These are phyloP conservation scores for Pleurozium schreberi DNA, from an alignment of 225 moss, liverwort and hornwort species.

Conservation along the genomic window DNA sequence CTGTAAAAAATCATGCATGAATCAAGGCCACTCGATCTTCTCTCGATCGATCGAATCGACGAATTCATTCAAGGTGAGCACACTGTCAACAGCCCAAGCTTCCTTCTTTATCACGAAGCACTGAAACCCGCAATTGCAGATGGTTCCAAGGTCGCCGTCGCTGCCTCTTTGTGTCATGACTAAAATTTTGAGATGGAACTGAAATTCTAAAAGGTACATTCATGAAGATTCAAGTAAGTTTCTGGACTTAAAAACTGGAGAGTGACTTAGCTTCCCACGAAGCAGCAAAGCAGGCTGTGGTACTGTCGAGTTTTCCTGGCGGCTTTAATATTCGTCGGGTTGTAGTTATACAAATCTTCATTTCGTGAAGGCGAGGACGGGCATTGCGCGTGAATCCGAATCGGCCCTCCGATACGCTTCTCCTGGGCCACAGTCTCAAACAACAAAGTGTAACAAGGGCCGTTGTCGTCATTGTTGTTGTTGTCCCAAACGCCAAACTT, in stretches of 20 bases:
- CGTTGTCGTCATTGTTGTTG: conserved; percentile 9
- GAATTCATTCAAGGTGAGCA: background rate
- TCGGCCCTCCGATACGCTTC: conserved; percentile 36
- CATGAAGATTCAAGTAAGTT: background rate
- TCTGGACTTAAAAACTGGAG: no score
- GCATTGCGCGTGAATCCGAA: conserved; percentile 6
- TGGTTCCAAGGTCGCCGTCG: background rate
- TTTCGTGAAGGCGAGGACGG: background rate
- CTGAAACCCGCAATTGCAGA: background rate
- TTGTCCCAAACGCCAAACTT: conserved; percentile 80
- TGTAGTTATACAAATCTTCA: conserved; percentile 48
- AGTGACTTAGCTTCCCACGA: background rate
- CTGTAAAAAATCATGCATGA: background rate
- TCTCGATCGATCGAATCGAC: background rate
- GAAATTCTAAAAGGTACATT: no score
- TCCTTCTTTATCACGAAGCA: background rate
- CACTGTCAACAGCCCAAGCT: background rate
- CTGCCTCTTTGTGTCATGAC: background rate
- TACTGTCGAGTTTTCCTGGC: background rate
- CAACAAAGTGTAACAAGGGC: conserved; percentile 70
- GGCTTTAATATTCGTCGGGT: background rate
- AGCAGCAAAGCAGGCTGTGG: conserved; percentile 17
- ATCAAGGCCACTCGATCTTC: background rate
- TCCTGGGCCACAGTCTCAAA: conserved; percentile 68
- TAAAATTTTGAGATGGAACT: background rate